Evolutionary conservation across 345 rosid genomes (phyloP), one percentile per base, ranked within the genome.

Genomic region (Salix exigua): DNA sequence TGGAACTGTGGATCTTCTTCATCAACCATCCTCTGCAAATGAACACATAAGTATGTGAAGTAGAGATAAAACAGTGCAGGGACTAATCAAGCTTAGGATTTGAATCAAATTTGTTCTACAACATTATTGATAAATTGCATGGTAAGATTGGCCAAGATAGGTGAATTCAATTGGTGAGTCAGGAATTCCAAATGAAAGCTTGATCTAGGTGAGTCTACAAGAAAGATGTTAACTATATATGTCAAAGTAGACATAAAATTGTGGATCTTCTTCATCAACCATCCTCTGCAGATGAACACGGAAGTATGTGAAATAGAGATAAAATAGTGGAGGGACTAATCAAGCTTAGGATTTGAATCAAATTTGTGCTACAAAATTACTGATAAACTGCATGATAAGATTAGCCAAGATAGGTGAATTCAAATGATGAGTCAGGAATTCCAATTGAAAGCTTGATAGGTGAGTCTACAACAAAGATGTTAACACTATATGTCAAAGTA

Each of bases 221-320:
- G 44, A 66, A 35, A 66, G 70, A n/a, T 18, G 13, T 40, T 18
- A 19, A 66, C 11, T 2, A 28, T 58, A 58, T 58, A 58, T 18
- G 63, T 58, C 63, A 58, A 44, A 44, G 50, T 13, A 44, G 50
- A 11, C 50, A 44, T 13, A n/a, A n/a, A n/a, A n/a, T n/a, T 91
- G 92, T 72, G 91, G 86, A 85, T 91, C 96, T 82, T 95, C 99
- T 86, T 93, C 92, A 23, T 95, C 97, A 71, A 95, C 97, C 97
- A 93, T 82, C 78, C 93, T 89, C 99, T 95, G 85, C 73, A 78
- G 40, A 25, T 50, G 72, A 40, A 73, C 62, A 75, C 55, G 75
- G 25, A 31, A 25, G 40, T 38, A 46, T 35, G 71, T 51, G 40
- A 61, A 50, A 17, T 17, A 70, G 40, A 30, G 66, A 51, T 31